phyloP scores from a whole-genome alignment of 23 red algal genomes.

The Gracilariopsis chorda region DNA sequence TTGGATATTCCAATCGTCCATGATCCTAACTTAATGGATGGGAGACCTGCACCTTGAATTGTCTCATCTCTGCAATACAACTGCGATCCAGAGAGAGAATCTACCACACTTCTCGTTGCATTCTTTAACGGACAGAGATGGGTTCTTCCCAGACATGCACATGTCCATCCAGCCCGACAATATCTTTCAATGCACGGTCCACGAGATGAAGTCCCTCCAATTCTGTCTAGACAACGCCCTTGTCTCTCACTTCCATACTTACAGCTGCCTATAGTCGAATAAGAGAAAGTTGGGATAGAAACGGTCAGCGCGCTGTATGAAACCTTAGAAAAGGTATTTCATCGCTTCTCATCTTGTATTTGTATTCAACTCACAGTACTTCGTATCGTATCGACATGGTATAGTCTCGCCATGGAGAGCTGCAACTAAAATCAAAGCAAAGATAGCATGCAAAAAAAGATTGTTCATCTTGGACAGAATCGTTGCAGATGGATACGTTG shows the following conservation, averaged over 20 bases:
- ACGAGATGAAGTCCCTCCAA: neutral
- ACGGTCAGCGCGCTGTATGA: neutral
- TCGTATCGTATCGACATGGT: slow-evolving; percentile 11
- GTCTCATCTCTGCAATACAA: slow-evolving; percentile 5
- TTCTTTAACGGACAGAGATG: slow-evolving; percentile 27
- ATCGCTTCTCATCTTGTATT: neutral
- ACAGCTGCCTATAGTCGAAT: slow-evolving; percentile 18
- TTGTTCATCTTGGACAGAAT: neutral
- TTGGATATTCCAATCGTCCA: neutral
- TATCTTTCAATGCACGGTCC: slow-evolving; percentile 25
- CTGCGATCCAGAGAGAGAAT: neutral
- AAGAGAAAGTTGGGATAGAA: neutral
- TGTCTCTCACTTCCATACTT: neutral
- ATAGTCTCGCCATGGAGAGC: neutral
- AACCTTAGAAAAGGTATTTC: neutral
- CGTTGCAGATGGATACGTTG: neutral
- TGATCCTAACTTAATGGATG: slow-evolving; percentile 4
- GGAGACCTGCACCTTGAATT: neutral
- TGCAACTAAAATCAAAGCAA: neutral
- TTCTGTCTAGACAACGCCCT: neutral
- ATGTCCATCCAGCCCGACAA: slow-evolving; percentile 60
- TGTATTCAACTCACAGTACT: neutral
- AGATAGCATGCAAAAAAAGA: neutral
- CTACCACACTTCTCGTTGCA: neutral
- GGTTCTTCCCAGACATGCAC: slow-evolving; percentile 29